Percentiles rank a stretch among this genome's conserved stretches.
Evolutionary conservation across 108 stramenopile species (phyloP).

Genomic region (Fragilaria radians): DNA sequence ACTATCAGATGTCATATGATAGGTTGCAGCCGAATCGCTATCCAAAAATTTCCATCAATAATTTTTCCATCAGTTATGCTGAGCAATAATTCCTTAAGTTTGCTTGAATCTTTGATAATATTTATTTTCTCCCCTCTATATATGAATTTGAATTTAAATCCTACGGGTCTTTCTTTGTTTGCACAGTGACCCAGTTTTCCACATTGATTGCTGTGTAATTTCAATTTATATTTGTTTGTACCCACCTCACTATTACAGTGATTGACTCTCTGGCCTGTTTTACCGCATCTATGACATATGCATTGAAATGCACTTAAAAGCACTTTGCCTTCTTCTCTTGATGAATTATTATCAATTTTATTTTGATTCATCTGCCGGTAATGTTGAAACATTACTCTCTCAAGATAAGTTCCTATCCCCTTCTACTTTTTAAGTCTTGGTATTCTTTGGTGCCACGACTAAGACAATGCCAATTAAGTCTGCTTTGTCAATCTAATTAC

Average conservation of each 20-base stretch:
- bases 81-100: too few species aligned
- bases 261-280: constrained; percentile 2
- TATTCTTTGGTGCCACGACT: constrained; percentile 1
- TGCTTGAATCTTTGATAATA: too few species aligned
- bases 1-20: not conserved
- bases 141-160: too few species aligned
- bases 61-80: too few species aligned
- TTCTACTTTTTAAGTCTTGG: not conserved
- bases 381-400: constrained; percentile 1
- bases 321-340: not conserved
- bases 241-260: not conserved
- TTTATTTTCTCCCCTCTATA: too few species aligned
- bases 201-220: not conserved
- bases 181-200: too few species aligned
- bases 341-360: too few species aligned
- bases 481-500: constrained; percentile 1
- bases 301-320: not conserved
- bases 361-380: not conserved
- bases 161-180: too few species aligned
- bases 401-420: not conserved
- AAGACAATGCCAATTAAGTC: not conserved
- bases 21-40: constrained; percentile 1
- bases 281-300: not conserved
- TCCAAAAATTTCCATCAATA: not conserved
- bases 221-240: not conserved